Evolutionary conservation across 306 rosid genomes (phyloP).

Genomic region (Fagus sylvatica): DNA sequence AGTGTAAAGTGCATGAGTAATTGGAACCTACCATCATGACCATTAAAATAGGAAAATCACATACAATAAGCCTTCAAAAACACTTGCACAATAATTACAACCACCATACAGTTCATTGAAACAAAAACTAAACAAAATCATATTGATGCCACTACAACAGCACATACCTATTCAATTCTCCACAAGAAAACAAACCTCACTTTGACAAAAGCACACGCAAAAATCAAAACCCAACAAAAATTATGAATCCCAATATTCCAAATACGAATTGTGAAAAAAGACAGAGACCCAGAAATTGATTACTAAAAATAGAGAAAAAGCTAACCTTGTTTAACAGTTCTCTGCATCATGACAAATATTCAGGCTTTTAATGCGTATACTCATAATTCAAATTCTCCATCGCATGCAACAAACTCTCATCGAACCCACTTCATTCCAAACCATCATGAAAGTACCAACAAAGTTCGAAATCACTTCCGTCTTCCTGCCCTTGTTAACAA

Average conservation of each 20-base stretch:
- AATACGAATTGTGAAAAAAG: neutral
- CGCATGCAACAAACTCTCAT: constrained; percentile 37
- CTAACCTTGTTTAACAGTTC: constrained; percentile 48
- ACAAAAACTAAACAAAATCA: constrained; percentile 42
- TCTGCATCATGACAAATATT: constrained; percentile 27
- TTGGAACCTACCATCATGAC: constrained; percentile 21
- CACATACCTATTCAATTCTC: constrained; percentile 3
- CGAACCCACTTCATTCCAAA: constrained; percentile 34
- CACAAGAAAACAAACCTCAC: constrained; percentile 28
- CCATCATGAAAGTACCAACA: constrained; percentile 10
- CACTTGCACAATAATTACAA: constrained; percentile 23
- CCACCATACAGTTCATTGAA: constrained; percentile 25
- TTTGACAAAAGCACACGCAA: constrained; percentile 50
- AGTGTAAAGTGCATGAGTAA: constrained; percentile 20
- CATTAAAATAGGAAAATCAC: constrained; percentile 27
- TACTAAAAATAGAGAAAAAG: constrained; percentile 2
- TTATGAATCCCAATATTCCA: constrained; percentile 24
- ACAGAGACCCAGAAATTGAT: constrained; percentile 10
- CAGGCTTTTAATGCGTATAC: constrained; percentile 27
- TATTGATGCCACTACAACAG: constrained; percentile 27
- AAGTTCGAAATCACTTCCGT: constrained; percentile 12
- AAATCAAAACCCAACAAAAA: constrained; percentile 39
- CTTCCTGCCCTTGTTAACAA: constrained; percentile 12
- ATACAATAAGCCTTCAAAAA: constrained; percentile 14
- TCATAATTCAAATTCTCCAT: constrained; percentile 41